phyloP scores from a whole-genome alignment of 176 grass and related monocot species.

The Musa beccarii region DNA sequence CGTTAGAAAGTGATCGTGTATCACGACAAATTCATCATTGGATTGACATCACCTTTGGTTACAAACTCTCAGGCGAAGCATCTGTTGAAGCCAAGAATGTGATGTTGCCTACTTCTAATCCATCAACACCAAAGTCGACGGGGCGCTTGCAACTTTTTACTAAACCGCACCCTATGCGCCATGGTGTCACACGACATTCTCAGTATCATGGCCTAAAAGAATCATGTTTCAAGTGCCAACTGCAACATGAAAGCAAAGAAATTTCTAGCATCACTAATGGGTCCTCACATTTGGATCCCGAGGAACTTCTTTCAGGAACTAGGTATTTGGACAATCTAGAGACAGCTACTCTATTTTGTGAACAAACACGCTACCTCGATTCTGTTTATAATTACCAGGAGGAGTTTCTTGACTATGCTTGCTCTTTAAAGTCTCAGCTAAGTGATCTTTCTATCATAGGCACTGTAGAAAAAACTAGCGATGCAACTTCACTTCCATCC shows the following conservation, averaged over 20 bases:
- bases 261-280: conserved; percentile 3
- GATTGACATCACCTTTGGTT: conserved; percentile 99
- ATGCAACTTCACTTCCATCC: conserved; percentile 20
- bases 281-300: background rate
- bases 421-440: conserved; percentile 25
- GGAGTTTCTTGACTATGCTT: conserved; percentile 23
- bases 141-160: conserved; percentile 77
- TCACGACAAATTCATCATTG: conserved; percentile 86
- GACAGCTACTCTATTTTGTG: conserved; percentile 56
- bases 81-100: conserved; percentile 93
- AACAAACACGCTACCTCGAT: conserved; percentile 51
- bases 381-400: conserved; percentile 51
- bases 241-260: conserved; percentile 8
- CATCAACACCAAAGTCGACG: conserved; percentile 58
- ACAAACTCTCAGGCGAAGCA: conserved; percentile 77
- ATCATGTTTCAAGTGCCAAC: conserved; percentile 46
- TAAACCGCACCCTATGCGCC: conserved; percentile 67
- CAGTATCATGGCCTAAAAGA: conserved; percentile 40
- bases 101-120: conserved; percentile 75
- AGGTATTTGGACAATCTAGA: conserved; percentile 61
- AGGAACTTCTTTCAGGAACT: conserved; percentile 29
- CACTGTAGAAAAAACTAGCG: conserved; percentile 21
- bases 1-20: conserved; percentile 75
- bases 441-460: conserved; percentile 16
- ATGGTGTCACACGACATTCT: conserved; percentile 33